A percentile compares a stretch with the other conserved stretches of the same genome.
Evolutionary conservation across 2,329 filamentous ascomycete genomes (phyloP).

Genomic region (Claviceps sorghi): DNA sequence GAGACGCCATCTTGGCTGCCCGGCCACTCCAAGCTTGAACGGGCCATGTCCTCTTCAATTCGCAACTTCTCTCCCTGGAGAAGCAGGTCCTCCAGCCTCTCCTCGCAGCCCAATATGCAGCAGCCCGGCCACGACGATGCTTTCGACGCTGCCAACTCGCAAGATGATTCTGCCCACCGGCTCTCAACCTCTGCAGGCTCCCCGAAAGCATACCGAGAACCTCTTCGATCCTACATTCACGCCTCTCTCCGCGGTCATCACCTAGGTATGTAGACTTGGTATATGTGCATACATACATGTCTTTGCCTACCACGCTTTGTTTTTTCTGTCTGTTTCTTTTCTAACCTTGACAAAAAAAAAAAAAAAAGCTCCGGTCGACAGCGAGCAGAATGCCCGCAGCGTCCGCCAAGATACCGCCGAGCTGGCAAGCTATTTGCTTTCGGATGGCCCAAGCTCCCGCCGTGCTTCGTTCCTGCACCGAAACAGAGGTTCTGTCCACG

Average conservation of each 20-base stretch:
- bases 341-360: slow-evolving; percentile 13
- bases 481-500: slow-evolving; percentile 16
- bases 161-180: slow-evolving; percentile 10
- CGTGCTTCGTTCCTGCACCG: slow-evolving; percentile 32
- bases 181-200: slow-evolving; percentile 27
- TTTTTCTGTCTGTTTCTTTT: background rate
- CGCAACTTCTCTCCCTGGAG: slow-evolving; percentile 35
- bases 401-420: slow-evolving; percentile 81
- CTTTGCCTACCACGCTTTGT: slow-evolving; percentile 5
- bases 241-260: slow-evolving; percentile 45
- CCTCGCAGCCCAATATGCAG: slow-evolving; percentile 18
- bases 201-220: slow-evolving; percentile 38
- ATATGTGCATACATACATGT: no score
- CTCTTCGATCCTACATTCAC: slow-evolving; percentile 58
- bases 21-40: background rate
- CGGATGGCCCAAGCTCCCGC: slow-evolving; percentile 37
- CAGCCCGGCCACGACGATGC: slow-evolving; percentile 11
- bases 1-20: background rate
- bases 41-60: slow-evolving; percentile 31
- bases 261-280: no score
- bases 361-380: slow-evolving; percentile 50
- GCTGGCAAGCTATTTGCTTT: slow-evolving; percentile 67
- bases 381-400: slow-evolving; percentile 58
- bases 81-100: slow-evolving; percentile 25
- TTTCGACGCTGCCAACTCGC: slow-evolving; percentile 13